These are phyloP conservation scores for Tricholoma sp. DNA, from an alignment of 768 basidiomycete genomes.

Conservation along the genomic window DNA sequence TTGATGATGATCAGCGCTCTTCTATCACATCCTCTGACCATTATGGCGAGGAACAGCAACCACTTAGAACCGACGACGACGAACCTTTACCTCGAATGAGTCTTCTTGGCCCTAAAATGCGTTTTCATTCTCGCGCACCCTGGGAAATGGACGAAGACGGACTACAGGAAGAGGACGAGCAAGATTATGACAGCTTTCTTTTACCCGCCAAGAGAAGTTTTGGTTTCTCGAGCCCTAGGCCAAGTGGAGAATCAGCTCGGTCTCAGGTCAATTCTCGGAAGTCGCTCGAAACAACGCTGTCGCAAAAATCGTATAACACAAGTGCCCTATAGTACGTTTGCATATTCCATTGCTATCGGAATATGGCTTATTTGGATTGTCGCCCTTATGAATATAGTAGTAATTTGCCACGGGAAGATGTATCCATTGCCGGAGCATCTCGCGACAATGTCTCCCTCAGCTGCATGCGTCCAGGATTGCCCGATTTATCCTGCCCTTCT, in stretches of 20 bases:
- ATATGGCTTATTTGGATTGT: slow-evolving; percentile 5
- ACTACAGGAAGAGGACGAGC: slow-evolving; percentile 42
- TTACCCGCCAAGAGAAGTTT: slow-evolving; percentile 33
- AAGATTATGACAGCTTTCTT: slow-evolving; percentile 31
- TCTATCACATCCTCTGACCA: slow-evolving; percentile 26
- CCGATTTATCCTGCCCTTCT: slow-evolving; percentile 23
- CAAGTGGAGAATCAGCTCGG: slow-evolving; percentile 60
- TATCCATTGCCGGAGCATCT: slow-evolving; percentile 41
- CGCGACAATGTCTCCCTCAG: slow-evolving; percentile 42
- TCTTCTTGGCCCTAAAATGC: slow-evolving; percentile 77
- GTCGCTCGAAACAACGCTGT: slow-evolving; percentile 56
- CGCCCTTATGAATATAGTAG: slow-evolving; percentile 25
- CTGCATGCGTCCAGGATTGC: slow-evolving; percentile 30
- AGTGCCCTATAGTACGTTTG: slow-evolving; percentile 56
- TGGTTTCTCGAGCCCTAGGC: slow-evolving; percentile 47
- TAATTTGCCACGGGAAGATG: slow-evolving; percentile 54
- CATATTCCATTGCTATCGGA: slow-evolving; percentile 2
- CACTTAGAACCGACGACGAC: slow-evolving; percentile 38
- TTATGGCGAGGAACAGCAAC: slow-evolving; percentile 29
- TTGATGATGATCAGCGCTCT: slow-evolving; percentile 47
- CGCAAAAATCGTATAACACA: slow-evolving; percentile 43
- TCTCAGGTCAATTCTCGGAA: slow-evolving; percentile 47
- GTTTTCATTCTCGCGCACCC: slow-evolving; percentile 74
- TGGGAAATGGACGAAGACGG: slow-evolving; percentile 65
- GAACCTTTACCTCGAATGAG: slow-evolving; percentile 53